Percentiles rank a stretch among this genome's conserved stretches.
Evolutionary conservation across 2,329 filamentous ascomycete species (phyloP).

Genomic region (Neofusicoccum parvum): DNA sequence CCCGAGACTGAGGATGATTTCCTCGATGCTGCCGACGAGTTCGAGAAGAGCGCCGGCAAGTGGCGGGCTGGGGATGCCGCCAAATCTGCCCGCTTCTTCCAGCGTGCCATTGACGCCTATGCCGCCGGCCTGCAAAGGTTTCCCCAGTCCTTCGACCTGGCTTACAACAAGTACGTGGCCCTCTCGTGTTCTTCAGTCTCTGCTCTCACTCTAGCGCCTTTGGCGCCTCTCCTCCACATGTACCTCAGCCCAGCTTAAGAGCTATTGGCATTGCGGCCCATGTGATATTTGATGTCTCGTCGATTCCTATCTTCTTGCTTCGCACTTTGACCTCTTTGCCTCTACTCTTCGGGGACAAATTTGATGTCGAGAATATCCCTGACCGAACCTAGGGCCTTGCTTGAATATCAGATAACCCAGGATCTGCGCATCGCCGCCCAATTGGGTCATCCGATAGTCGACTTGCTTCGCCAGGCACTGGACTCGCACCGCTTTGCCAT

Average conservation of each 20-base stretch:
- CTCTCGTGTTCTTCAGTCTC: no score
- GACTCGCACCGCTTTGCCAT: conserved; percentile 66
- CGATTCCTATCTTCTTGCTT: no score
- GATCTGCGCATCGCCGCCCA: conserved; percentile 64
- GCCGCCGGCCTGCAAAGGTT: conserved; percentile 63
- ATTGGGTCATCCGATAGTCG: conserved; percentile 55
- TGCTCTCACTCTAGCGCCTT: background rate
- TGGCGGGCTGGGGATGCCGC: conserved; percentile 71
- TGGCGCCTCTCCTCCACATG: background rate
- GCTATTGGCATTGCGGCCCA: no score
- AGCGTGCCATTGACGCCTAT: conserved; percentile 68
- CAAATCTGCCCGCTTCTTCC: conserved; percentile 64
- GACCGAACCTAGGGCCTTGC: conserved; percentile 58
- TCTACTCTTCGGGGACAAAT: background rate
- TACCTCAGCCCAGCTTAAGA: background rate
- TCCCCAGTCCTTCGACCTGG: conserved; percentile 67
- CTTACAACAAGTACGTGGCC: conserved; percentile 68
- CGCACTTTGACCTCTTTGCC: background rate
- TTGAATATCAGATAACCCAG: conserved; percentile 71
- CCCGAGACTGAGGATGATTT: conserved; percentile 69
- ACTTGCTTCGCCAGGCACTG: conserved; percentile 63
- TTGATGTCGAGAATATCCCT: background rate
- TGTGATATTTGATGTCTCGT: no score
- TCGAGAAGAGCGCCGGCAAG: conserved; percentile 74
- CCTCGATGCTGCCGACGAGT: conserved; percentile 66